Conservation (phyloP, 768 basidiomycete species). For the Pleurotus pulmonarius region DNA sequence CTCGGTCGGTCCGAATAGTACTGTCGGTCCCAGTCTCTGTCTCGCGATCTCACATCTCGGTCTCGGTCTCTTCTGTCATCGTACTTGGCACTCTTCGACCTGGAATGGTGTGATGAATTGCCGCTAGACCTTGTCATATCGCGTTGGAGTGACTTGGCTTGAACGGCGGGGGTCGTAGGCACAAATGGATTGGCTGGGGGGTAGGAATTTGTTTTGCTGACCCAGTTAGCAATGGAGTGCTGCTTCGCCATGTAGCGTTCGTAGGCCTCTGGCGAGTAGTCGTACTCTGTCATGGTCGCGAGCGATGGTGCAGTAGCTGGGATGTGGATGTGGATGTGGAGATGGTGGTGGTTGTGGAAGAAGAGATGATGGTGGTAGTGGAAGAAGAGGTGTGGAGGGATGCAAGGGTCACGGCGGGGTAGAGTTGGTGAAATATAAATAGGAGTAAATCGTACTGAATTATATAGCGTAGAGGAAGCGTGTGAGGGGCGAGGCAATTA, state of each 20-base stretch:
- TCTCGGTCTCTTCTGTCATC: slow-evolving; percentile 2
- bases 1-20: slow-evolving; percentile 3
- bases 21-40: neutral
- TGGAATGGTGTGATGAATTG: neutral
- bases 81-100: slow-evolving; percentile 2
- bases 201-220: slow-evolving; percentile 1
- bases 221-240: slow-evolving; percentile 10
- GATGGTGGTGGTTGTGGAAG: neutral
- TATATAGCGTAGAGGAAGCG: neutral
- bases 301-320: neutral
- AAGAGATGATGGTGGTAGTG: neutral
- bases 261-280: slow-evolving; percentile 13
- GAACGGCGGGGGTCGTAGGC: slow-evolving; percentile 4
- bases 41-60: neutral
- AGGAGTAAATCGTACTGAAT: neutral
- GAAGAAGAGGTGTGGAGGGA: neutral
- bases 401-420: neutral
- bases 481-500: slow-evolving; percentile 5
- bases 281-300: slow-evolving; percentile 14
- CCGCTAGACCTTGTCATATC: slow-evolving; percentile 4
- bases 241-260: slow-evolving; percentile 10
- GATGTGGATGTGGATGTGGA: neutral
- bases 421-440: neutral
- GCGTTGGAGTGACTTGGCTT: slow-evolving; percentile 1
- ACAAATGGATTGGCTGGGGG: slow-evolving; percentile 4